phyloP scores from a whole-genome alignment of 1,284 basidiomycete genomes.

The Rhodotorula sp. region DNA sequence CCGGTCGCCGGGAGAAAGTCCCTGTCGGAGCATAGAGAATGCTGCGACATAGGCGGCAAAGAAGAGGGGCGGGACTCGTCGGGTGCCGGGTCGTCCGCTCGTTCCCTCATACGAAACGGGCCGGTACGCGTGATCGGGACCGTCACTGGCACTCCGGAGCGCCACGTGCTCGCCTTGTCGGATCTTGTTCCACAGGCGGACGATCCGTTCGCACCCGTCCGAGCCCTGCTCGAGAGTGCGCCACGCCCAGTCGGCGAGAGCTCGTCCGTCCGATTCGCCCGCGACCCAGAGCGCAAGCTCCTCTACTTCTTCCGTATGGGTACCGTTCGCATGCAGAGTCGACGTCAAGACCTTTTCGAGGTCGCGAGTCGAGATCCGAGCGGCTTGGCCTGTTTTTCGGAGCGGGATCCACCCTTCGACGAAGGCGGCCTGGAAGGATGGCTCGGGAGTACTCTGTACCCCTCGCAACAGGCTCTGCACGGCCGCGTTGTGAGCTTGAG shows the following conservation, averaged over 20 bases:
- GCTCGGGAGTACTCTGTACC: background rate
- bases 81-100: no score
- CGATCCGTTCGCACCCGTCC: constrained; percentile 19
- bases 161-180: constrained; percentile 7
- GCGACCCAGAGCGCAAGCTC: constrained; percentile 29
- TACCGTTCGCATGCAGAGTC: background rate
- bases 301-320: constrained; percentile 4
- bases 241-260: constrained; percentile 28
- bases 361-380: constrained; percentile 7
- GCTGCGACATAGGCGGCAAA: constrained; percentile 25
- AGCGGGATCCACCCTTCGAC: constrained; percentile 30
- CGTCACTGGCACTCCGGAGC: constrained; percentile 3
- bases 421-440: constrained; percentile 19
- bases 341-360: constrained; percentile 15
- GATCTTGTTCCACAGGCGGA: constrained; percentile 27
- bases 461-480: constrained; percentile 10
- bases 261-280: constrained; percentile 10
- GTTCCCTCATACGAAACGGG: background rate
- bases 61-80: constrained; percentile 1
- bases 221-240: constrained; percentile 10
- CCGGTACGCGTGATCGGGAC: constrained; percentile 4
- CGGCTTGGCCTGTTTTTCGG: constrained; percentile 12
- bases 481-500: constrained; percentile 6
- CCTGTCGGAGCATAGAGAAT: background rate
- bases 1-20: background rate